phyloP scores from a whole-genome alignment of 345 rosid genomes.

The Aegle marmelos region DNA sequence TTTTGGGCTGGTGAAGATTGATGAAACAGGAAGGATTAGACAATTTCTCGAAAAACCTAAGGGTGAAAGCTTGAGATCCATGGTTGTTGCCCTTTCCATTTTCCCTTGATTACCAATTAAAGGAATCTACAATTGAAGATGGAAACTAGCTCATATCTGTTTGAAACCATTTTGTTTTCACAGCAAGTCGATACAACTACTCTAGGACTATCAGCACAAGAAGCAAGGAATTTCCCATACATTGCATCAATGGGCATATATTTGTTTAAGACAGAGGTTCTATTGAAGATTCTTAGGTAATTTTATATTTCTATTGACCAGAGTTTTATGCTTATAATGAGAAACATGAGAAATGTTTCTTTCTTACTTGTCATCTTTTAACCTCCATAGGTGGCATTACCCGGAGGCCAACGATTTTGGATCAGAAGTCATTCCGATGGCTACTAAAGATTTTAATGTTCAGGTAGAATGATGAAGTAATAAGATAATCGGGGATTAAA shows the following conservation, averaged over 20 bases:
- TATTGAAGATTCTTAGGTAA: slow-evolving; percentile 59
- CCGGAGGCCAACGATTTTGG: slow-evolving; percentile 82
- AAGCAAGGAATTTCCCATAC: slow-evolving; percentile 51
- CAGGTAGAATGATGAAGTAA: slow-evolving; percentile 42
- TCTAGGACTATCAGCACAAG: slow-evolving; percentile 62
- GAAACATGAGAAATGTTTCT: slow-evolving; percentile 4
- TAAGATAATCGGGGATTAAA: neutral
- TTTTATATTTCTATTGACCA: neutral
- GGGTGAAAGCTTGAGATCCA: slow-evolving; percentile 55
- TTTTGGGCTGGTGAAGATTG: slow-evolving; percentile 78
- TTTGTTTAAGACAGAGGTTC: slow-evolving; percentile 66
- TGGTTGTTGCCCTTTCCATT: slow-evolving; percentile 37
- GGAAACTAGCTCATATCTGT: neutral
- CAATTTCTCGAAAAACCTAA: slow-evolving; percentile 81
- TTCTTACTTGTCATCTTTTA: slow-evolving; percentile 37
- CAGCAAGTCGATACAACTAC: slow-evolving; percentile 76
- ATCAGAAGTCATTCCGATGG: slow-evolving; percentile 72
- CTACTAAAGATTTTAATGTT: slow-evolving; percentile 59
- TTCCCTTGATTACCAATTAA: too few relatives aligned
- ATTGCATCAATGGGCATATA: slow-evolving; percentile 95
- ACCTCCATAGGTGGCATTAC: slow-evolving; percentile 44
- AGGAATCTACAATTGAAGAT: too few relatives aligned
- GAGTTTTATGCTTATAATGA: slow-evolving; percentile 17
- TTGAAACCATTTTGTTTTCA: neutral
- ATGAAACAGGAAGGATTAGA: slow-evolving; percentile 50